phyloP scores from a whole-genome alignment of 2,329 filamentous ascomycete genomes.

The Ophiostoma populinum region DNA sequence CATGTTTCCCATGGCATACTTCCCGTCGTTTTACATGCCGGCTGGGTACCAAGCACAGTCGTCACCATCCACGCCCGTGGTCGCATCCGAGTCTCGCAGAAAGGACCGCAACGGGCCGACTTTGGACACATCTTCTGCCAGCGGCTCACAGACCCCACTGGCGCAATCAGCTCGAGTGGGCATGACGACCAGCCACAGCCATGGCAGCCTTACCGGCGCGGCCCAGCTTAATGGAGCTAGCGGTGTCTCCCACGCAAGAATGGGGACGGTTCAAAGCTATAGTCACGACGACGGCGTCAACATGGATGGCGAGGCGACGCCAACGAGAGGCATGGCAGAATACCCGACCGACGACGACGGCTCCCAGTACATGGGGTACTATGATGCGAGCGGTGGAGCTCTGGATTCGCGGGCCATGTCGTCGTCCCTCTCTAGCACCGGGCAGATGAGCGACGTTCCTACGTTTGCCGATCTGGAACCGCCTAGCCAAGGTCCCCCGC shows the following conservation, averaged over 20 bases:
- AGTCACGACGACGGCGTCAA: slow-evolving; percentile 33
- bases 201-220: slow-evolving; percentile 6
- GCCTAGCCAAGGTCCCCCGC: too few species aligned
- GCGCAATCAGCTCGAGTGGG: too few species aligned
- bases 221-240: slow-evolving; percentile 17
- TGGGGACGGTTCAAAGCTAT: slow-evolving; percentile 32
- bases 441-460: slow-evolving; percentile 21
- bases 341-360: slow-evolving; percentile 31
- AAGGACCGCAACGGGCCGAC: slow-evolving; percentile 35
- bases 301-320: slow-evolving; percentile 27
- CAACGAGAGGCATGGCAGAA: slow-evolving; percentile 21
- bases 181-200: slow-evolving; percentile 17
- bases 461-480: slow-evolving; percentile 30
- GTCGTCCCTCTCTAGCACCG: slow-evolving; percentile 7
- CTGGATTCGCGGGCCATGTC: neutral
- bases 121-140: slow-evolving; percentile 29
- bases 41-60: slow-evolving; percentile 32
- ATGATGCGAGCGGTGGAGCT: slow-evolving; percentile 15
- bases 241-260: slow-evolving; percentile 17
- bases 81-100: slow-evolving; percentile 35
- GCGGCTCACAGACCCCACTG: slow-evolving; percentile 47
- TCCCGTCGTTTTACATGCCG: slow-evolving; percentile 20
- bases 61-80: slow-evolving; percentile 29
- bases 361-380: slow-evolving; percentile 21
- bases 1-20: slow-evolving; percentile 27